These are phyloP conservation scores for Aspergillus aculeatinus DNA, from an alignment of 2,329 filamentous ascomycete genomes.

Conservation along the genomic window DNA sequence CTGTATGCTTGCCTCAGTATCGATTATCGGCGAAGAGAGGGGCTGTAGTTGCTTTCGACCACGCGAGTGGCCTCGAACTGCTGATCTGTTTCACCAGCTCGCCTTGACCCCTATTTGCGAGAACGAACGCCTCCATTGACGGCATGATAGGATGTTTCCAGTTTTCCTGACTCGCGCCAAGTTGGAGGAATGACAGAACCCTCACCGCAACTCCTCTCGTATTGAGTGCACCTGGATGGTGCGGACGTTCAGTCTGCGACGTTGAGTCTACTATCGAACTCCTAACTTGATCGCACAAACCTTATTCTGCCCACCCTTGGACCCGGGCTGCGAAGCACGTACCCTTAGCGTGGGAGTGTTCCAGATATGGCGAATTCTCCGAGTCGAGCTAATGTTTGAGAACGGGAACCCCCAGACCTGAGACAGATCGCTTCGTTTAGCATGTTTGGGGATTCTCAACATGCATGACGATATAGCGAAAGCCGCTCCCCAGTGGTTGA, in stretches of 20 bases:
- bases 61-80: slow-evolving; percentile 2
- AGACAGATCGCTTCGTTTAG: slow-evolving; percentile 10
- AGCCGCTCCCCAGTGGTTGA: slow-evolving; percentile 2
- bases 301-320: slow-evolving; percentile 13
- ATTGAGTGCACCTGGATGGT: not conserved
- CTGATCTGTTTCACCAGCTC: slow-evolving; percentile 9
- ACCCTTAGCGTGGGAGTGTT: slow-evolving; percentile 17
- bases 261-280: slow-evolving; percentile 9
- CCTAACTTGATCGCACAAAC: slow-evolving; percentile 16
- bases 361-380: slow-evolving; percentile 25
- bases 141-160: slow-evolving; percentile 2
- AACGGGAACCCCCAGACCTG: slow-evolving; percentile 14
- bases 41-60: not conserved
- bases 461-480: not conserved
- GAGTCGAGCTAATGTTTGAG: slow-evolving; percentile 19
- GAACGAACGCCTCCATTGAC: slow-evolving; percentile 2
- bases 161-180: not conserved
- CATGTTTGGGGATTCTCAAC: slow-evolving; percentile 4
- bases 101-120: slow-evolving; percentile 1
- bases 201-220: not conserved
- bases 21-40: slow-evolving; percentile 2
- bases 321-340: slow-evolving; percentile 15
- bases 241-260: slow-evolving; percentile 8
- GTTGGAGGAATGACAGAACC: not conserved
- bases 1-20: not conserved